These are phyloP conservation scores for Nephelium lappaceum DNA, from an alignment of 345 rosid species.

Conservation along the genomic window DNA sequence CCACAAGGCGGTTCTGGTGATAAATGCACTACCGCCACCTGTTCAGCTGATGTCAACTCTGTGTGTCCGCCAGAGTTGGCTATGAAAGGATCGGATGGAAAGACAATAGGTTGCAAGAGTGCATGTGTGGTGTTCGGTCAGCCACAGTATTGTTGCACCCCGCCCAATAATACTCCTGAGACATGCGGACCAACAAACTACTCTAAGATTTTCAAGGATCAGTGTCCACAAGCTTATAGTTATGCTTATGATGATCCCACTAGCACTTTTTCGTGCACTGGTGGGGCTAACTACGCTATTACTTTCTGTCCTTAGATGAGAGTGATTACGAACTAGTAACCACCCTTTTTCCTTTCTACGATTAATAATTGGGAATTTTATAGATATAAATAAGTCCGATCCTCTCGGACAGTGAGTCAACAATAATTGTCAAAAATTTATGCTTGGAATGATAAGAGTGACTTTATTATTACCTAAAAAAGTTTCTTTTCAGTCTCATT, in stretches of 20 bases:
- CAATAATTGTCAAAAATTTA: too few species aligned
- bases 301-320: constrained; percentile 22
- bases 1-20: constrained; percentile 36
- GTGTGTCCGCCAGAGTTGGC: constrained; percentile 36
- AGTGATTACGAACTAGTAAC: too few species aligned
- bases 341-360: too few species aligned
- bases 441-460: too few species aligned
- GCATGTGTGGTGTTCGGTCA: neutral
- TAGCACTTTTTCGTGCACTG: constrained; percentile 31
- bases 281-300: neutral
- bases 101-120: neutral
- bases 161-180: neutral
- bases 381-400: too few species aligned
- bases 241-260: constrained; percentile 36
- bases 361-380: too few species aligned
- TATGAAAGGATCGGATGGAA: constrained; percentile 15
- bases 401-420: too few species aligned
- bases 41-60: constrained; percentile 28
- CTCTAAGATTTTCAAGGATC: constrained; percentile 32
- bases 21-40: constrained; percentile 24
- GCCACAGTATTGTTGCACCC: neutral
- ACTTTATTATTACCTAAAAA: too few species aligned
- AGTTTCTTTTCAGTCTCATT: too few species aligned
- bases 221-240: constrained; percentile 33
- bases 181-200: constrained; percentile 31